phyloP scores from a whole-genome alignment of 306 rosid genomes.

The Cucurbita pepo region DNA sequence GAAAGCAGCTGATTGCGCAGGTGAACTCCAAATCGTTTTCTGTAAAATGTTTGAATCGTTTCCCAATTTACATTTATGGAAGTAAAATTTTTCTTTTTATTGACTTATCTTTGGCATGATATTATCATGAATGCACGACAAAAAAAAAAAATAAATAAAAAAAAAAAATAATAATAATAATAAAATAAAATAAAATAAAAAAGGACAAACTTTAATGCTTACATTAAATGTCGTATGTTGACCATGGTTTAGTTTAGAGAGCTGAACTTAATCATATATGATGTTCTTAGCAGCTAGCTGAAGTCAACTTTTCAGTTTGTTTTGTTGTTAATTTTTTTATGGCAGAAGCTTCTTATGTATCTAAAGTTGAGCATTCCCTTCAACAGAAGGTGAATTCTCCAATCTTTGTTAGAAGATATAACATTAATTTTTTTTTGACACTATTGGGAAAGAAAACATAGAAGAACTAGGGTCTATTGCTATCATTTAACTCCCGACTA shows the following conservation, averaged over 20 bases:
- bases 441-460: neutral
- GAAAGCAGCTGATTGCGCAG: slow-evolving; percentile 75
- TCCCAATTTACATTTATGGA: neutral
- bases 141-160: neutral
- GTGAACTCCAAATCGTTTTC: slow-evolving; percentile 13
- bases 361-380: neutral
- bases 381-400: neutral
- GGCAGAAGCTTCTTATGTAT: neutral
- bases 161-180: too few relatives aligned
- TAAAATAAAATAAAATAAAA: neutral
- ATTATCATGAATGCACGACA: neutral
- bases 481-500: neutral
- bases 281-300: neutral
- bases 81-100: neutral
- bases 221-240: neutral
- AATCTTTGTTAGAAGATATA: neutral
- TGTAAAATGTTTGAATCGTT: neutral
- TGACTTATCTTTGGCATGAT: neutral
- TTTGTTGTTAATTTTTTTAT: neutral
- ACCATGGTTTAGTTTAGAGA: neutral
- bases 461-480: neutral
- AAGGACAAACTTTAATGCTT: neutral
- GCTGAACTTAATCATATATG: neutral
- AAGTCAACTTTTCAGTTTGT: neutral
- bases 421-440: neutral